Conservation (phyloP, 495 filamentous ascomycete species). For the Penicillium silybi region DNA sequence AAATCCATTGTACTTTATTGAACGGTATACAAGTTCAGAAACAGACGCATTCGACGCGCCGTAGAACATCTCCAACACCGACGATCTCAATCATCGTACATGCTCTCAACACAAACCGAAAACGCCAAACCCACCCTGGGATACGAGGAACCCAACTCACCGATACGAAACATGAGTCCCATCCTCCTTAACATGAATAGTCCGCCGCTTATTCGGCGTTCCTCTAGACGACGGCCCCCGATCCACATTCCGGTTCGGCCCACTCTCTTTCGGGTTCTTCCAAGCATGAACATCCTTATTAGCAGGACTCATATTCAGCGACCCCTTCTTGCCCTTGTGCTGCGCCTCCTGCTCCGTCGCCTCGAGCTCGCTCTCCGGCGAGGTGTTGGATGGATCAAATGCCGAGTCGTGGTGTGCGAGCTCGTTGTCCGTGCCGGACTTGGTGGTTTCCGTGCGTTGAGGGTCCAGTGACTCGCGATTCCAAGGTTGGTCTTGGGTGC, state of each 20-base stretch:
- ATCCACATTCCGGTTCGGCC: slow-evolving; percentile 39
- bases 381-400: slow-evolving; percentile 56
- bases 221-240: slow-evolving; percentile 38
- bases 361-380: slow-evolving; percentile 51
- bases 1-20: neutral
- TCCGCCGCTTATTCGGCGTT: slow-evolving; percentile 42
- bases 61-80: neutral
- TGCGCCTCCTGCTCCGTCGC: slow-evolving; percentile 32
- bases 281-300: slow-evolving; percentile 56
- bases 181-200: slow-evolving; percentile 30
- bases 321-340: slow-evolving; percentile 30
- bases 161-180: slow-evolving; percentile 26
- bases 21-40: neutral
- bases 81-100: neutral
- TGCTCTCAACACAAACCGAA: neutral
- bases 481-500: slow-evolving; percentile 30
- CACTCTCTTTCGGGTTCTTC: slow-evolving; percentile 43
- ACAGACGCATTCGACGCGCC: neutral
- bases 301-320: slow-evolving; percentile 56
- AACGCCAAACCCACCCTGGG: neutral
- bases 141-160: neutral
- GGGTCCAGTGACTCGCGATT: slow-evolving; percentile 55
- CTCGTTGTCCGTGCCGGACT: slow-evolving; percentile 55
- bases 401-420: slow-evolving; percentile 48
- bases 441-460: slow-evolving; percentile 51